A percentile compares a stretch with the other conserved stretches of the same genome.
Conservation (phyloP, 345 rosid genomes). For the Populus pruinosa region DNA sequence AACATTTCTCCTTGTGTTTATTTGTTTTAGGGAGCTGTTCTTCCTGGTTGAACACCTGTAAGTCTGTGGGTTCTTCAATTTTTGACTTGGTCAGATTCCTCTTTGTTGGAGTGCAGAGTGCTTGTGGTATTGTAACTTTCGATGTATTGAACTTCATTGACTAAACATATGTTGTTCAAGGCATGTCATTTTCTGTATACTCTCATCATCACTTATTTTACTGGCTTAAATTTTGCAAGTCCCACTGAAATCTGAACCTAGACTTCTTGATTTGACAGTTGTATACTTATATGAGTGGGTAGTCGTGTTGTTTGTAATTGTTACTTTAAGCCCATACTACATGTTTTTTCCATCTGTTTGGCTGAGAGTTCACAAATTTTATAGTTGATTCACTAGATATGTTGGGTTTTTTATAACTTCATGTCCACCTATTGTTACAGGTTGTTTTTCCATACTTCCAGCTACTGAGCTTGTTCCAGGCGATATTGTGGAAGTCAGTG, state of each 20-base stretch:
- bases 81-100: not conserved
- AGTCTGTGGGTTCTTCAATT: not conserved
- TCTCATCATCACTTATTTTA: not conserved
- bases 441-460: conserved; percentile 93
- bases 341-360: not conserved
- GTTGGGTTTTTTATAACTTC: not conserved
- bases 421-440: conserved; percentile 36
- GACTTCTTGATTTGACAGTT: not conserved
- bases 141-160: not conserved
- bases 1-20: not conserved
- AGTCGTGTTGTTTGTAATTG: not conserved
- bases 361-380: not conserved
- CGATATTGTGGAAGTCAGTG: conserved; percentile 90
- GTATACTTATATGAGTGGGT: not conserved
- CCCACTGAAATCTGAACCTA: not conserved
- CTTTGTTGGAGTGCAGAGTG: not conserved
- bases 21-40: not conserved
- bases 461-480: conserved; percentile 97
- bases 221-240: not conserved
- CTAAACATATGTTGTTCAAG: not conserved
- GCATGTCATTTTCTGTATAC: not conserved
- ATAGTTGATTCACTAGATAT: not conserved
- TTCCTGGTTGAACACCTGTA: not conserved
- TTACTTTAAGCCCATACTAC: not conserved
- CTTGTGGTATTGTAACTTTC: not conserved